Percentiles rank a stretch among this genome's conserved stretches.
phyloP scores from a whole-genome alignment of 164 flowering plant genomes.

The Stephania japonica region DNA sequence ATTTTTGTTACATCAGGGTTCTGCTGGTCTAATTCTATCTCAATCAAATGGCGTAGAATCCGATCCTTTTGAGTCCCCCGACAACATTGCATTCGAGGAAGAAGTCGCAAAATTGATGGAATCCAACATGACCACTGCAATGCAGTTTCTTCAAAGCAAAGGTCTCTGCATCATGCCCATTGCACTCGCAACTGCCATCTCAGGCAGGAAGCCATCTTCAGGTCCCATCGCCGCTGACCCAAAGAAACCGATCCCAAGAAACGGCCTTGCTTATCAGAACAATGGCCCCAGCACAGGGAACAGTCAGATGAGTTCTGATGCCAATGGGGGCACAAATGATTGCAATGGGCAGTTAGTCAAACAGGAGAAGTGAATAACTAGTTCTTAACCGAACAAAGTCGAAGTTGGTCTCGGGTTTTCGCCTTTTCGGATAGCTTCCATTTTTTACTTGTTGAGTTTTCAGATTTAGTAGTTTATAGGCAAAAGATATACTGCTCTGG shows the following conservation, averaged over 20 bases:
- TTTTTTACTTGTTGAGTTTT: slow-evolving; percentile 4
- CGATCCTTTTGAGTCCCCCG: slow-evolving; percentile 19
- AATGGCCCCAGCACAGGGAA: slow-evolving; percentile 4
- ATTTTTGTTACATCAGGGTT: slow-evolving; percentile 20
- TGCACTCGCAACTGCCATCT: slow-evolving; percentile 34
- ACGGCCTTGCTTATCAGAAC: slow-evolving; percentile 13
- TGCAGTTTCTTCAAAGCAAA: slow-evolving; percentile 37
- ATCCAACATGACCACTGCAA: slow-evolving; percentile 28
- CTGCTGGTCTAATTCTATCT: slow-evolving; percentile 20
- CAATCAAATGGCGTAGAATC: slow-evolving; percentile 19
- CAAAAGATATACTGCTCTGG: background rate
- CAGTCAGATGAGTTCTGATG: slow-evolving; percentile 8
- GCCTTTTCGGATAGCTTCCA: background rate
- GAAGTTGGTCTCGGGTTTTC: background rate
- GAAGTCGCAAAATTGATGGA: slow-evolving; percentile 38
- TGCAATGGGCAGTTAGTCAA: slow-evolving; percentile 17
- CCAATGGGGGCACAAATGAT: slow-evolving; percentile 5
- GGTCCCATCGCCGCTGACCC: slow-evolving; percentile 6
- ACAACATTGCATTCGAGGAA: slow-evolving; percentile 29
- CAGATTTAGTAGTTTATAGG: slow-evolving; percentile 1
- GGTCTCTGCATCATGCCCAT: slow-evolving; percentile 41
- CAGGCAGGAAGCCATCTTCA: slow-evolving; percentile 14
- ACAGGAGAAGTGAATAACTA: slow-evolving; percentile 18
- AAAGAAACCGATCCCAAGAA: slow-evolving; percentile 11
- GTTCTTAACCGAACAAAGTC: slow-evolving; percentile 10